Conservation (phyloP, 352 stramenopile genomes). For the Phytophthora niederhauseri region DNA sequence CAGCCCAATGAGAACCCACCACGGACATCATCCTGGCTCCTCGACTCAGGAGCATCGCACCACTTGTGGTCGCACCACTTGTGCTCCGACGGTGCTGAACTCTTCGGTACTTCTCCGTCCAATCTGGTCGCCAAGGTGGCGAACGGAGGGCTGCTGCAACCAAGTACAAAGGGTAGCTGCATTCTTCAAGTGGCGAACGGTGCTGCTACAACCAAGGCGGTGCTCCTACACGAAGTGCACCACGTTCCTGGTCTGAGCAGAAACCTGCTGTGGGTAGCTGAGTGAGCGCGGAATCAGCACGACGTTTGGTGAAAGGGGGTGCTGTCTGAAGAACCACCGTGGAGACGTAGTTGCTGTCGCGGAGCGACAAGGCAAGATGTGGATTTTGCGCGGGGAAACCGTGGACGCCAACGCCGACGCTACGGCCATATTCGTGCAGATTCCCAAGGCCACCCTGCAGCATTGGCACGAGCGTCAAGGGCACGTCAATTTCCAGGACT, state of each 20-base stretch:
- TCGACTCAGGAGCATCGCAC: conserved; percentile 7
- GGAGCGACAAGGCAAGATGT: not conserved
- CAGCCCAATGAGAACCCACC: not conserved
- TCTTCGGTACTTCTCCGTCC: not conserved
- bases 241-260: not conserved
- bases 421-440: no score
- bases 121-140: not conserved
- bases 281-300: conserved; percentile 7
- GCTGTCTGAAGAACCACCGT: not conserved
- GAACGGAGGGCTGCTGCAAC: conserved; percentile 1
- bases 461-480: no score
- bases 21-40: not conserved
- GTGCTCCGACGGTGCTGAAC: not conserved
- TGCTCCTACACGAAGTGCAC: conserved; percentile 9
- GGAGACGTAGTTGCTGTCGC: not conserved
- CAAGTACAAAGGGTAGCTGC: conserved; percentile 1
- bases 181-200: conserved; percentile 2
- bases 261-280: conserved; percentile 8
- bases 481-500: no score
- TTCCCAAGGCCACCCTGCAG: no score
- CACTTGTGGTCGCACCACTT: conserved; percentile 16
- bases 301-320: not conserved
- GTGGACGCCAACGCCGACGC: no score
- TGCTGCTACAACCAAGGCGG: not conserved
- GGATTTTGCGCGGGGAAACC: no score